Percentiles rank a stretch among this genome's conserved stretches.
These are phyloP conservation scores for Ophiocordyceps australis DNA, from an alignment of 2,329 filamentous ascomycete genomes.

Conservation along the genomic window DNA sequence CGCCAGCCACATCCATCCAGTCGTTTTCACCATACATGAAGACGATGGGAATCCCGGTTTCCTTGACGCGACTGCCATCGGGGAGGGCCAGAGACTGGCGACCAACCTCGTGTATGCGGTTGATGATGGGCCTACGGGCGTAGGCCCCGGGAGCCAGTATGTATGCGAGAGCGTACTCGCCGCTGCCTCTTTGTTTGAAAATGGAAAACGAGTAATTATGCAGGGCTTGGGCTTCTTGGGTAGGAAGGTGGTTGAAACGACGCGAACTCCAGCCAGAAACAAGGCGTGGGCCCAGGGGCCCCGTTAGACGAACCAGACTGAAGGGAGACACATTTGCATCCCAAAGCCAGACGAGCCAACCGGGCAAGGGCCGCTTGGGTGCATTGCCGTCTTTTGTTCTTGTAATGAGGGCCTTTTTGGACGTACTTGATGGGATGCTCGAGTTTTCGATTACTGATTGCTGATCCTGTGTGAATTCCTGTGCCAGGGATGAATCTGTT, in stretches of 20 bases:
- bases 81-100: constrained; percentile 36
- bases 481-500: constrained; percentile 50
- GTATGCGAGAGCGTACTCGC: constrained; percentile 86
- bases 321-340: constrained; percentile 95
- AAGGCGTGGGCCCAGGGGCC: constrained; percentile 76
- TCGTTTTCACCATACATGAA: constrained; percentile 96
- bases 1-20: constrained; percentile 94
- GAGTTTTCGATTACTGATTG: constrained; percentile 20
- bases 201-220: constrained; percentile 91
- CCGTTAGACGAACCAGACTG: constrained; percentile 70
- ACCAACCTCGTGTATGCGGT: constrained; percentile 72
- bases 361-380: constrained; percentile 44
- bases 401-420: constrained; percentile 1
- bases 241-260: constrained; percentile 75
- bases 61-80: constrained; percentile 12
- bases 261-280: constrained; percentile 91
- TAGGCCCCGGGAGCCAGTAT: constrained; percentile 88
- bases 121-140: constrained; percentile 72
- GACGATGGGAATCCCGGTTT: constrained; percentile 63
- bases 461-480: constrained; percentile 68
- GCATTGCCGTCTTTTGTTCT: constrained; percentile 13
- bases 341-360: constrained; percentile 89
- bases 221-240: constrained; percentile 62
- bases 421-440: not conserved
- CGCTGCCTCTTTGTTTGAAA: constrained; percentile 80